Percentiles rank a stretch among this genome's conserved stretches.
phyloP scores from a whole-genome alignment of 345 rosid species.

The Euphorbia lathyris region DNA sequence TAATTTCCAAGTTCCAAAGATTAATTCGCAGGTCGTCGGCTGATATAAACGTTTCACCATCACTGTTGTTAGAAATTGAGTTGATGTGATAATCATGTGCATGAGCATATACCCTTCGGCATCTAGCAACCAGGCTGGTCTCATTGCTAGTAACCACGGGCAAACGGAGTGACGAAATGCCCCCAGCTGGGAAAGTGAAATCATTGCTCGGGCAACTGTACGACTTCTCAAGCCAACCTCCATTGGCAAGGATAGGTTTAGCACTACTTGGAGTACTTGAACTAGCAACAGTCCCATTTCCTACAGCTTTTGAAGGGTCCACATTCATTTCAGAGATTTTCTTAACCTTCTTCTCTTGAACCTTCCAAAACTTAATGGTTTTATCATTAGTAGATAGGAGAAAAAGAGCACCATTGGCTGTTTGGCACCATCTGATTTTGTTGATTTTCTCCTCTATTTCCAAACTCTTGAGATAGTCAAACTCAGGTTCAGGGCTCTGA shows the following conservation, averaged over 20 bases:
- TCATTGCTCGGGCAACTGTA: slow-evolving; percentile 43
- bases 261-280: slow-evolving; percentile 55
- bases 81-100: slow-evolving; percentile 99
- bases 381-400: slow-evolving; percentile 98
- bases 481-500: slow-evolving; percentile 99
- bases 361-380: slow-evolving; percentile 99
- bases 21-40: slow-evolving; percentile 97
- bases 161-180: slow-evolving; percentile 73
- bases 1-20: slow-evolving; percentile 98
- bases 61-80: slow-evolving; percentile 96
- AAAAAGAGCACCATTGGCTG: slow-evolving; percentile 82
- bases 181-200: slow-evolving; percentile 59
- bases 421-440: slow-evolving; percentile 99
- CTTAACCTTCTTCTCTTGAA: slow-evolving; percentile 94
- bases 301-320: slow-evolving; percentile 58
- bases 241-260: slow-evolving; percentile 50
- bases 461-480: slow-evolving; percentile 99
- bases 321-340: slow-evolving; percentile 73
- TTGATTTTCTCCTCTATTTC: slow-evolving; percentile 99
- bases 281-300: slow-evolving; percentile 71
- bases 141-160: slow-evolving; percentile 91
- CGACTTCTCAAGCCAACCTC: slow-evolving; percentile 50
- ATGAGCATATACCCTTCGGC: slow-evolving; percentile 94
- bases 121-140: slow-evolving; percentile 80
- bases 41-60: slow-evolving; percentile 93